Evolutionary conservation across 495 filamentous ascomycete genomes (phyloP), one percentile per base, ranked within the genome.

Genomic region (Penicillium lividum): DNA sequence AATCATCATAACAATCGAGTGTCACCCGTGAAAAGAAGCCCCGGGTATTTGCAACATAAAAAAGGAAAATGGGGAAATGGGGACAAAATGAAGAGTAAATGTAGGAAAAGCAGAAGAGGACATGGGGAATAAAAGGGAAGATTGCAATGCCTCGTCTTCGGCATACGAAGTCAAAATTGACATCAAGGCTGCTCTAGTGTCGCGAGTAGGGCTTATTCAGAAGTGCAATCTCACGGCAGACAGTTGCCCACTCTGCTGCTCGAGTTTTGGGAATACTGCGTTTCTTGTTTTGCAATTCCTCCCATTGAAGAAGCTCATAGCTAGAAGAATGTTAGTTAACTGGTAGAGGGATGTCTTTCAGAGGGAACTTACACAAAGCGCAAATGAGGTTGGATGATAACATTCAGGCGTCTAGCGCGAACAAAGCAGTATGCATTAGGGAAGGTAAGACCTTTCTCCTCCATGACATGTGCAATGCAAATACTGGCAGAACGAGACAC

Each of bases 391-490:
- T 89, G 86, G 31, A 89, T 87, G 54, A 89, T 89, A 13, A 89
- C 86, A 64, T 89, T 89, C 18, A 98, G 82, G 30, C 94, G 82
- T 38, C 94, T 83, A 38, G 94, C 94, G 3, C 94, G 88, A 28
- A 98, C 94, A 73, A 90, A 98, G 71, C 94, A 98, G 71, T 98
- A 98, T 47, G 94, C 94, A 46, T 90, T 82, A 15, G 94, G 91
- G 67, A 97, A 96, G 4, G 91, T 94, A 48, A 97, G 76, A 29
- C 84, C 78, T 30, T 88, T 68, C 7, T 86, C 78, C 11, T 87
- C 83, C 94, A 98, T 98, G 22, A 98, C 93, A 73, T 97, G 93
- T 33, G 94, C 94, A 66, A 98, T 98, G 75, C 94, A 98, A 68
- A 98, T 97, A 7, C 94, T 98, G 22, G 94, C 94, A 49, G 89